A percentile compares a stretch with the other conserved stretches of the same genome.
Evolutionary conservation across 768 basidiomycete genomes (phyloP).

Genomic region (Termitomyces sp.): DNA sequence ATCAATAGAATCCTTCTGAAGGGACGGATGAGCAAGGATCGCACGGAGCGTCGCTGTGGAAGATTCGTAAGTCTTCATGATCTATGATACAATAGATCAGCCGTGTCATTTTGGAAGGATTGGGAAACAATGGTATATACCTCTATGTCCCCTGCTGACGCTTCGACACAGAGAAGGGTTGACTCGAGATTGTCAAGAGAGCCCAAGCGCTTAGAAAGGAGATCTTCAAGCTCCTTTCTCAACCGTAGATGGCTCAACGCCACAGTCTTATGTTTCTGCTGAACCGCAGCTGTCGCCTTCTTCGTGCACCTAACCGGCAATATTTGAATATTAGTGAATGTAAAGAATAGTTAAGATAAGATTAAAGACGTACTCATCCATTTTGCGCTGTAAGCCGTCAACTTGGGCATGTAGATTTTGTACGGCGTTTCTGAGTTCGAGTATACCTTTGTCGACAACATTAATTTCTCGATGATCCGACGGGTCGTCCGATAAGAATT

Average conservation of each 20-base stretch:
- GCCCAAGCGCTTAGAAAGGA: slow-evolving; percentile 69
- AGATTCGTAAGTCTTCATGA: slow-evolving; percentile 82
- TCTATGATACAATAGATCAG: slow-evolving; percentile 30
- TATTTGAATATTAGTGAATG: neutral
- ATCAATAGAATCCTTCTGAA: slow-evolving; percentile 77
- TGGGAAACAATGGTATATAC: slow-evolving; percentile 37
- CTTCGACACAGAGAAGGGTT: slow-evolving; percentile 80
- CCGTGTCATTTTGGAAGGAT: neutral
- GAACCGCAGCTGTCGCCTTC: slow-evolving; percentile 64
- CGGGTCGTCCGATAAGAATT: slow-evolving; percentile 54
- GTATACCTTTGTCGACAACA: slow-evolving; percentile 76
- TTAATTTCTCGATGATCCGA: slow-evolving; percentile 49
- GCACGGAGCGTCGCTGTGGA: slow-evolving; percentile 74
- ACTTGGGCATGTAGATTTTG: slow-evolving; percentile 66
- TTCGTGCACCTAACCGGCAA: slow-evolving; percentile 50
- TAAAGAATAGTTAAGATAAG: neutral
- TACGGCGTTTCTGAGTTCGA: slow-evolving; percentile 76
- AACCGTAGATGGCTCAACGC: slow-evolving; percentile 79
- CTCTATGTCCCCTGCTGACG: slow-evolving; percentile 86
- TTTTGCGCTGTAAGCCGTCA: slow-evolving; percentile 61
- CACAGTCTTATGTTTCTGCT: slow-evolving; percentile 64
- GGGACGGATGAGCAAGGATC: slow-evolving; percentile 75
- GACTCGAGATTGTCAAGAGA: slow-evolving; percentile 72
- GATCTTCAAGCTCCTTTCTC: slow-evolving; percentile 76
- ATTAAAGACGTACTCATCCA: slow-evolving; percentile 61